phyloP scores from a whole-genome alignment of 2,329 filamentous ascomycete genomes.

The Endothia cerciana region DNA sequence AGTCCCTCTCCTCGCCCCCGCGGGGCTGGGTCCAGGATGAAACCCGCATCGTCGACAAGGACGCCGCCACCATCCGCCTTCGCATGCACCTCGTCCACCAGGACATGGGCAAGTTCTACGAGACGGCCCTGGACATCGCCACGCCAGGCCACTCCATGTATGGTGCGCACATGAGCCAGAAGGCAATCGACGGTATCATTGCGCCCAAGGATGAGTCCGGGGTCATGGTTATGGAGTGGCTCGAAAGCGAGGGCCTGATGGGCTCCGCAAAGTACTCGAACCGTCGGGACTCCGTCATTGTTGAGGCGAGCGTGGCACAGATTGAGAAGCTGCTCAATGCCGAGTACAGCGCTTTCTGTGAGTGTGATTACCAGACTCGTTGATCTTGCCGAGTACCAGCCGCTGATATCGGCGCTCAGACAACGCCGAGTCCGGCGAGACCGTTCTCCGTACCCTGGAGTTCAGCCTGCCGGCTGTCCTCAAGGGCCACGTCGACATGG shows the following conservation, averaged over 20 bases:
- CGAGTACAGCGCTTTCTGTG: slow-evolving; percentile 36
- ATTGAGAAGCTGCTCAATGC: slow-evolving; percentile 45
- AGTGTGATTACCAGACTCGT: slow-evolving; percentile 35
- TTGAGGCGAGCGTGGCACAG: slow-evolving; percentile 38
- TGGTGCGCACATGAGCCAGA: slow-evolving; percentile 33
- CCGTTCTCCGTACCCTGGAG: slow-evolving; percentile 26
- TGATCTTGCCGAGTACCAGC: slow-evolving; percentile 27
- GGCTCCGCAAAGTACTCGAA: slow-evolving; percentile 36
- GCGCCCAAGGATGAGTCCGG: slow-evolving; percentile 31
- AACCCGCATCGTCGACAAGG: slow-evolving; percentile 25
- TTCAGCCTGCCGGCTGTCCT: slow-evolving; percentile 25
- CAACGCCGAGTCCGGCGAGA: slow-evolving; percentile 30
- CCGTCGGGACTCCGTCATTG: slow-evolving; percentile 45
- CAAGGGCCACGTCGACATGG: slow-evolving; percentile 23
- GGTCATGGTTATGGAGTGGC: slow-evolving; percentile 33
- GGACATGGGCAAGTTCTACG: slow-evolving; percentile 28
- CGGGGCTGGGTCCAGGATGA: slow-evolving; percentile 26
- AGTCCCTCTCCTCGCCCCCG: slow-evolving; percentile 23
- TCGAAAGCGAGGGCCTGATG: slow-evolving; percentile 31
- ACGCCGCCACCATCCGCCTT: slow-evolving; percentile 19
- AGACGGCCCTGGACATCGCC: slow-evolving; percentile 29
- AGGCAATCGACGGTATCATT: slow-evolving; percentile 33
- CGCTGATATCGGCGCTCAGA: slow-evolving; percentile 31
- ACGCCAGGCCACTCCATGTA: slow-evolving; percentile 33
- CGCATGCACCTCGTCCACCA: slow-evolving; percentile 27